Conservation (phyloP, 805 yeast species). For the Wickerhamiella siamensis region DNA sequence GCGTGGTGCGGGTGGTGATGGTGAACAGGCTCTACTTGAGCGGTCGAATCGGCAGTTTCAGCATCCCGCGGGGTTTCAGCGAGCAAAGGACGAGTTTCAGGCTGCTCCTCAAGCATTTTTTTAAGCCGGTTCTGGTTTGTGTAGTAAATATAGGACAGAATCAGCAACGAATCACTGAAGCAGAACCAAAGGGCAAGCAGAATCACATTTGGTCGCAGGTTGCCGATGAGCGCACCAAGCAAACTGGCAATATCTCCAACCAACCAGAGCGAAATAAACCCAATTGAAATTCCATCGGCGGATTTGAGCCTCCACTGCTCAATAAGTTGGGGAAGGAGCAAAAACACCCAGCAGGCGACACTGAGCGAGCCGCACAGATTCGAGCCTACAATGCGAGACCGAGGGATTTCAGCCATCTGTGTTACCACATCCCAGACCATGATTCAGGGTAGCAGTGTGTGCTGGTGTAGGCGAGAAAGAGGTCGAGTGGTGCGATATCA, state of each 20-base stretch:
- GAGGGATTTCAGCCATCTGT: conserved; percentile 1
- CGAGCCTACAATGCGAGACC: conserved; percentile 34
- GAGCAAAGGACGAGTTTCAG: conserved; percentile 23
- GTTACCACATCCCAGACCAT: no score
- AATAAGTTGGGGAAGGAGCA: conserved; percentile 59
- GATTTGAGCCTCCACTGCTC: conserved; percentile 65
- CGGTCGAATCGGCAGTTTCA: neutral
- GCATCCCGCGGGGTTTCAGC: conserved; percentile 12
- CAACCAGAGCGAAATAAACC: conserved; percentile 56
- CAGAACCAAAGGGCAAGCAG: conserved; percentile 66
- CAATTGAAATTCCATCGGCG: conserved; percentile 62
- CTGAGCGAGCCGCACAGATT: conserved; percentile 57
- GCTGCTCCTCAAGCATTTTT: neutral
- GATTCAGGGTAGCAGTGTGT: no score
- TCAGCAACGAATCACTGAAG: conserved; percentile 48
- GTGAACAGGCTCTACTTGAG: conserved; percentile 16
- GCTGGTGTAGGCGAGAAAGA: no score
- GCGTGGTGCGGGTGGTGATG: conserved; percentile 12
- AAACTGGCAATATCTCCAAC: conserved; percentile 58
- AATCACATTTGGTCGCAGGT: conserved; percentile 52
- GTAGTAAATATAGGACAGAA: conserved; percentile 46
- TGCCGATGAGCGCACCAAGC: conserved; percentile 56
- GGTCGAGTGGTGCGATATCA: no score
- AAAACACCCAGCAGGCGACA: conserved; percentile 67
- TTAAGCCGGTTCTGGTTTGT: conserved; percentile 9